These are phyloP conservation scores for Geosmithia putterillii DNA, from an alignment of 2,329 filamentous ascomycete genomes.

Conservation along the genomic window DNA sequence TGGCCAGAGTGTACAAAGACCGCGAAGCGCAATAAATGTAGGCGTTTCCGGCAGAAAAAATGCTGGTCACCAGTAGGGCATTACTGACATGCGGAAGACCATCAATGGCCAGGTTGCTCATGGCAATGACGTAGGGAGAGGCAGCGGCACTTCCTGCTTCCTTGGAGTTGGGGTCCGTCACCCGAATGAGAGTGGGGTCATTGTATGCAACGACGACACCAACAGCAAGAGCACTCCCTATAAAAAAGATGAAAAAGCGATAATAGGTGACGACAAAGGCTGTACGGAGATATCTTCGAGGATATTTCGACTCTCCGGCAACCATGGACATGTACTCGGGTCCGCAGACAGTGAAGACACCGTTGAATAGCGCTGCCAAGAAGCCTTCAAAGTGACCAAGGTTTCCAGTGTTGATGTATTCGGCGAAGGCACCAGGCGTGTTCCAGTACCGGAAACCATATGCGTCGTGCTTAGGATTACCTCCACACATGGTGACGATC, in stretches of 20 bases:
- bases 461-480: conserved; percentile 56
- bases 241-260: conserved; percentile 59
- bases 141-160: conserved; percentile 29
- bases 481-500: conserved; percentile 70
- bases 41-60: conserved; percentile 34
- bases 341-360: conserved; percentile 50
- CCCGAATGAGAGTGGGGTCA: conserved; percentile 31
- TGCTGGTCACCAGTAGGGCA: conserved; percentile 31
- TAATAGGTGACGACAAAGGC: conserved; percentile 66
- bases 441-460: conserved; percentile 63
- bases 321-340: conserved; percentile 59
- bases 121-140: conserved; percentile 44
- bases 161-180: conserved; percentile 14
- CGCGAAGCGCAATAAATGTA: conserved; percentile 38
- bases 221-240: conserved; percentile 53
- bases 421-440: conserved; percentile 27
- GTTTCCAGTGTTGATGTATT: conserved; percentile 30
- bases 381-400: conserved; percentile 62
- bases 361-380: conserved; percentile 52
- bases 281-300: conserved; percentile 49
- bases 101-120: conserved; percentile 37
- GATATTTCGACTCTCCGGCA: conserved; percentile 56
- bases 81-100: conserved; percentile 47
- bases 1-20: conserved; percentile 36
- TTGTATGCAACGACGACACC: conserved; percentile 57